Base-by-base conservation (phyloP, 208 protist species). In the Histomonas meleagridis region DNA sequence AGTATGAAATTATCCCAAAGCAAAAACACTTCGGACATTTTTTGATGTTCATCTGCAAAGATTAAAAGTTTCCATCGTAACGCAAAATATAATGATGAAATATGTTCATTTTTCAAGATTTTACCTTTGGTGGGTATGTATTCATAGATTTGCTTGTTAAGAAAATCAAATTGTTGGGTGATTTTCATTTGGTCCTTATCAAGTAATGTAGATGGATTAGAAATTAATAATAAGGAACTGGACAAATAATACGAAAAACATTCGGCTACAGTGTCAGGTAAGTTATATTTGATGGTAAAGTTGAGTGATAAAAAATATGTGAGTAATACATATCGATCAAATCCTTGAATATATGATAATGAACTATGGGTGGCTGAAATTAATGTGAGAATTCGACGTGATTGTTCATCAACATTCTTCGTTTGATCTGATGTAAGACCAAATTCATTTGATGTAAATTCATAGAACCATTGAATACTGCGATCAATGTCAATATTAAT, bases 341-440 rank as follows among this genome's bases (percentile, higher is more conserved):
- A 86, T 1, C 76, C 76, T 86, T 86, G 76, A 51, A 49, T n/a
- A 57, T 86, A 86, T 18, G 76, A 86, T 55, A 55, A 32, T 1
- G 9, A 18, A 9, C 38, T 49, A 0, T 18, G 23, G 18, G 10
- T 32, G 14, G 55, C 4, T 1, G 46, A 55, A 35, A 86, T 23
- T 38, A 86, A 28, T 38, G 76, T 16, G 16, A 86, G 18, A 53
- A 86, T 86, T 23, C 76, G 38, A 10, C 2, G 9, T 38, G 46
- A 0, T 26, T 55, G 40, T 32, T 26, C 18, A 55, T 40, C 16
- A 86, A 48, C 76, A 9, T 55, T 38, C n/a, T n/a, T n/a, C n/a
- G n/a, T 55, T 86, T 51, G 7, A 55, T 55, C 26, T n/a, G 12
- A 48, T 53, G 12, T 86, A 32, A 9, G 7, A 57, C 14, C 14